These are phyloP conservation scores for Pueraria montana DNA, from an alignment of 306 rosid genomes.

Conservation along the genomic window DNA sequence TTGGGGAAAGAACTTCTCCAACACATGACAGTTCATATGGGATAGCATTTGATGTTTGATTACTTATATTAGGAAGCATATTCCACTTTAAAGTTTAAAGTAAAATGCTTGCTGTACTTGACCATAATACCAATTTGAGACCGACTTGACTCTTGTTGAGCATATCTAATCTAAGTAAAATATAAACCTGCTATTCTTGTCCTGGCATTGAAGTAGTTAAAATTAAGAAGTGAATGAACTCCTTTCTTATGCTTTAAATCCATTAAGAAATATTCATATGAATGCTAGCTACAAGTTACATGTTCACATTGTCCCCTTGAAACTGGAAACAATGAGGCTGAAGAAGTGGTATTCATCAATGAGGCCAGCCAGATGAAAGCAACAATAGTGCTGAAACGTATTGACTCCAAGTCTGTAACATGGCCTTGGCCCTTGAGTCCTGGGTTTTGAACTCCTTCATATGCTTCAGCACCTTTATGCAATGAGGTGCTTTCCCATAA, in stretches of 20 bases:
- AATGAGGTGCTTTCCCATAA: slow-evolving; percentile 24
- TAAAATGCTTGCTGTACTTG: background rate
- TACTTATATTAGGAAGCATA: background rate
- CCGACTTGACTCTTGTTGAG: background rate
- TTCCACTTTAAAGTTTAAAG: background rate
- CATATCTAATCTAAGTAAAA: slow-evolving; percentile 10
- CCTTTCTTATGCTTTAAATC: slow-evolving; percentile 31
- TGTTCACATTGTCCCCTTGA: slow-evolving; percentile 31
- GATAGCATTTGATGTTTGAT: slow-evolving; percentile 5
- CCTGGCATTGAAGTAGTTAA: background rate
- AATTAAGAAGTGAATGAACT: background rate
- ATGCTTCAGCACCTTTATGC: slow-evolving; percentile 16
- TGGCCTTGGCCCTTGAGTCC: background rate
- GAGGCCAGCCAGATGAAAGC: slow-evolving; percentile 34
- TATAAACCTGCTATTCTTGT: slow-evolving; percentile 14
- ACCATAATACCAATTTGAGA: background rate
- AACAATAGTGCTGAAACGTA: slow-evolving; percentile 17
- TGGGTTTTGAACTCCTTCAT: slow-evolving; percentile 28
- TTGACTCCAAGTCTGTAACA: slow-evolving; percentile 20
- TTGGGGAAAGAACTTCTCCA: background rate
- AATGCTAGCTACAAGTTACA: slow-evolving; percentile 39
- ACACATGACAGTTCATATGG: background rate
- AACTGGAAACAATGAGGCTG: slow-evolving; percentile 33
- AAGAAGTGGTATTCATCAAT: slow-evolving; percentile 24
- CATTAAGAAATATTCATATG: slow-evolving; percentile 33